These are phyloP conservation scores for Aureobasidium melanogenum DNA, from an alignment of 2,329 filamentous ascomycete genomes.

Conservation along the genomic window DNA sequence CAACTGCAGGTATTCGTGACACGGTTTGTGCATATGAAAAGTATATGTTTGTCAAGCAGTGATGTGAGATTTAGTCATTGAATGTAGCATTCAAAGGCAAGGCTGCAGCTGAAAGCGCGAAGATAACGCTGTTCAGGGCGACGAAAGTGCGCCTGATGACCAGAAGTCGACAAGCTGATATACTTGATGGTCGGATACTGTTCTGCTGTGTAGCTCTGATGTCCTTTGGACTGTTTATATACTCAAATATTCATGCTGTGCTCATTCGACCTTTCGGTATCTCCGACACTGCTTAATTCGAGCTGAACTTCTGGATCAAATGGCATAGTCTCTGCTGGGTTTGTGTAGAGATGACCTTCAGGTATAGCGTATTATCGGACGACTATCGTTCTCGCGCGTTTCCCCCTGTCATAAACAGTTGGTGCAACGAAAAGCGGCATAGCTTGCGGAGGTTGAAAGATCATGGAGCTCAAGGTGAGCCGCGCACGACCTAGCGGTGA, in stretches of 20 bases:
- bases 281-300: background rate
- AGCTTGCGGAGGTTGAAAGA: background rate
- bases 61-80: background rate
- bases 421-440: background rate
- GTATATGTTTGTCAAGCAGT: too few species aligned
- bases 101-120: background rate
- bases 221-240: background rate
- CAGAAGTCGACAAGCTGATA: background rate
- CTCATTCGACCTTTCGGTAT: background rate
- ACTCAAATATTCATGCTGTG: background rate
- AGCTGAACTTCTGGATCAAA: background rate
- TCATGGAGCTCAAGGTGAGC: background rate
- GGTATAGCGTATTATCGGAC: background rate
- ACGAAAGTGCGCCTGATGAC: background rate
- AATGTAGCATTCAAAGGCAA: background rate
- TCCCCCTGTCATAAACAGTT: background rate
- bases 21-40: too few species aligned
- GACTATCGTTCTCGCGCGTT: background rate
- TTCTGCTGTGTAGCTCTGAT: background rate
- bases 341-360: background rate
- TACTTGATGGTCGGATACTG: background rate
- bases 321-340: background rate
- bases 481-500: background rate
- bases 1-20: too few species aligned
- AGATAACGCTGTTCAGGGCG: background rate